Conservation (phyloP, 2,329 filamentous ascomycete genomes). For the Scedosporium dehoogii region DNA sequence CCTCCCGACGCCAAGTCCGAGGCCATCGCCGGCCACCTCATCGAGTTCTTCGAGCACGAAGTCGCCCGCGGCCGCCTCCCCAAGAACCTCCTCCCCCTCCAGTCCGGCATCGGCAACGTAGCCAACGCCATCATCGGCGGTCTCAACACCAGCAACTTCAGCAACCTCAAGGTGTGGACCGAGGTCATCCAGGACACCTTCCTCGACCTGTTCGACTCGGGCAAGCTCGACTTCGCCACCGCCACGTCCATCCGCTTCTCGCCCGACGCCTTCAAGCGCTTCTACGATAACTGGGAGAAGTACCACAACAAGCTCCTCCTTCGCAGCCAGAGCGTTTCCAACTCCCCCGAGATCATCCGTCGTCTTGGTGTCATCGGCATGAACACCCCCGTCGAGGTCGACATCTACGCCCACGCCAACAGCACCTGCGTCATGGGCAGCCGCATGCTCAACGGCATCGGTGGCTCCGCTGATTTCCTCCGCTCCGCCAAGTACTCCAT, state of each 20-base stretch:
- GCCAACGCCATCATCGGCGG: conserved; percentile 86
- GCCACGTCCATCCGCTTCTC: conserved; percentile 87
- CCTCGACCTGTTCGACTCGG: conserved; percentile 84
- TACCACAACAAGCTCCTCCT: conserved; percentile 78
- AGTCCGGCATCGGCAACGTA: conserved; percentile 88
- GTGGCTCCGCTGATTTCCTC: conserved; percentile 74
- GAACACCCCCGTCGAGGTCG: conserved; percentile 91
- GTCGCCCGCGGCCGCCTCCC: conserved; percentile 70
- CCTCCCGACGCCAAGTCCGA: conserved; percentile 64
- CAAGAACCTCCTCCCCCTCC: conserved; percentile 65
- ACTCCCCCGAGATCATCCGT: conserved; percentile 84
- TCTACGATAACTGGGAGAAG: conserved; percentile 75
- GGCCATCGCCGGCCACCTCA: conserved; percentile 68
- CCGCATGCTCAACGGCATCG: conserved; percentile 79
- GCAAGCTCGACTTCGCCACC: conserved; percentile 79
- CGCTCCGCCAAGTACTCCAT: conserved; percentile 74
- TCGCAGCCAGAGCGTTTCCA: conserved; percentile 79
- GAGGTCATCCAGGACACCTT: conserved; percentile 90
- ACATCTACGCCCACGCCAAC: conserved; percentile 93
- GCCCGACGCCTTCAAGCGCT: conserved; percentile 81
- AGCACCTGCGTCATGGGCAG: conserved; percentile 81
- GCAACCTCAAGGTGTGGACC: conserved; percentile 85
- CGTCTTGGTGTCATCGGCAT: conserved; percentile 82
- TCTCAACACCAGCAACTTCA: conserved; percentile 70
- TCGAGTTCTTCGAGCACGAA: conserved; percentile 78